Evolutionary conservation across 2,329 filamentous ascomycete genomes (phyloP).

Genomic region (Alternaria alternata): DNA sequence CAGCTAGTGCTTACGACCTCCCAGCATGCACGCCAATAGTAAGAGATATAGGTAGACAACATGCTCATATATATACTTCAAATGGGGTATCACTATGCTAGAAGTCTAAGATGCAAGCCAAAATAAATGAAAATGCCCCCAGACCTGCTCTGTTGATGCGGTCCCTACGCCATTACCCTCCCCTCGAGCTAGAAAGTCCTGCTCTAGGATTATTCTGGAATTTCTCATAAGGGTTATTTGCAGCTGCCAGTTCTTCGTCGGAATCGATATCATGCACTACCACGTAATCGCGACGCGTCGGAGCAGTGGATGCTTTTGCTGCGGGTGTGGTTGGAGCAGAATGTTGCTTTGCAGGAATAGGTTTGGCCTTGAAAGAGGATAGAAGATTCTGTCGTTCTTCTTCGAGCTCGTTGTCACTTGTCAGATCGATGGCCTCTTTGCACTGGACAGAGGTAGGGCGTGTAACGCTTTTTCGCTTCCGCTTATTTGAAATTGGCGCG

Average conservation of each 20-base stretch:
- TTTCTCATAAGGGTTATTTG: slow-evolving; percentile 5
- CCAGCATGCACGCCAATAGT: not conserved
- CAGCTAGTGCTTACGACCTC: not conserved
- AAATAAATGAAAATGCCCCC: not conserved
- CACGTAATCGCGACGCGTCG: not conserved
- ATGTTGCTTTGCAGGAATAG: not conserved
- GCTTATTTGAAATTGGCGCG: not conserved
- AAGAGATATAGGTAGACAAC: not conserved
- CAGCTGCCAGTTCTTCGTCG: not conserved
- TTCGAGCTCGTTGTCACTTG: slow-evolving; percentile 20
- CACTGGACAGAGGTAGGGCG: not conserved
- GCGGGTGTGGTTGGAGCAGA: not conserved
- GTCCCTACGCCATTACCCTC: not conserved
- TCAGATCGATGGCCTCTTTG: slow-evolving; percentile 26
- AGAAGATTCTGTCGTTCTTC: slow-evolving; percentile 24
- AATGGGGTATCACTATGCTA: not conserved
- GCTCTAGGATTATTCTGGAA: not conserved
- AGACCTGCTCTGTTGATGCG: not conserved
- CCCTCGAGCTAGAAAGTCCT: not conserved
- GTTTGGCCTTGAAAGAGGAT: slow-evolving; percentile 18
- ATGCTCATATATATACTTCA: not conserved
- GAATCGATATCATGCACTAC: not conserved
- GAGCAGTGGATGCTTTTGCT: not conserved
- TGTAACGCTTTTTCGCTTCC: slow-evolving; percentile 1
- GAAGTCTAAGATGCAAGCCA: not conserved